Evolutionary conservation across 1,284 basidiomycete genomes (phyloP).

Genomic region (Ustilago tritici): DNA sequence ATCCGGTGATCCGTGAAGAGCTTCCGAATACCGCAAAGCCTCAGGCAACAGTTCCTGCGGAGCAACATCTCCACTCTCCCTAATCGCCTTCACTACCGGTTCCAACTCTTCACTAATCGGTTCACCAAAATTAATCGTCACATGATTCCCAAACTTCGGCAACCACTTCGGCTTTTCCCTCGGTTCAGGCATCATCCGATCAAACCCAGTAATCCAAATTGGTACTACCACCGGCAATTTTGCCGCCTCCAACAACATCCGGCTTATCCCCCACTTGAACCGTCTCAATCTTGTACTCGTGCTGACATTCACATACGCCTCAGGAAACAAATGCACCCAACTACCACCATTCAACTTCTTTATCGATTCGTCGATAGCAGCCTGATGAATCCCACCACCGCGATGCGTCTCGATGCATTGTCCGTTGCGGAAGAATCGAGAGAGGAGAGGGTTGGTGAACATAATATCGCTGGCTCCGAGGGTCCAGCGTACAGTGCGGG

Average conservation of each 20-base stretch:
- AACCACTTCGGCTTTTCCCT: constrained; percentile 57
- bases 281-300: constrained; percentile 75
- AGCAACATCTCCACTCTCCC: constrained; percentile 11
- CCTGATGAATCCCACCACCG: constrained; percentile 89
- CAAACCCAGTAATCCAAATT: constrained; percentile 85
- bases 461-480: constrained; percentile 92
- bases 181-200: constrained; percentile 67
- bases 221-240: constrained; percentile 82
- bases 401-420: constrained; percentile 94
- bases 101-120: constrained; percentile 43
- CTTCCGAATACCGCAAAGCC: constrained; percentile 8
- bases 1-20: neutral
- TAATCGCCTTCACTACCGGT: constrained; percentile 29
- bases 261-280: constrained; percentile 97
- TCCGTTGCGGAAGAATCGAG: constrained; percentile 83
- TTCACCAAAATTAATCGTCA: constrained; percentile 62
- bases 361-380: constrained; percentile 84
- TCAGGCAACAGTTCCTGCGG: constrained; percentile 33
- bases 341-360: constrained; percentile 81
- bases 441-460: constrained; percentile 82
- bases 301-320: constrained; percentile 86
- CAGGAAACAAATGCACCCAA: constrained; percentile 96
- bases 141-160: constrained; percentile 56
- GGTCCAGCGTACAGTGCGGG: constrained; percentile 80
- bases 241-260: constrained; percentile 67